Evolutionary conservation across 495 filamentous ascomycete species (phyloP), one percentile per base, ranked within the genome.

Genomic region (Aspergillus taichungensis): DNA sequence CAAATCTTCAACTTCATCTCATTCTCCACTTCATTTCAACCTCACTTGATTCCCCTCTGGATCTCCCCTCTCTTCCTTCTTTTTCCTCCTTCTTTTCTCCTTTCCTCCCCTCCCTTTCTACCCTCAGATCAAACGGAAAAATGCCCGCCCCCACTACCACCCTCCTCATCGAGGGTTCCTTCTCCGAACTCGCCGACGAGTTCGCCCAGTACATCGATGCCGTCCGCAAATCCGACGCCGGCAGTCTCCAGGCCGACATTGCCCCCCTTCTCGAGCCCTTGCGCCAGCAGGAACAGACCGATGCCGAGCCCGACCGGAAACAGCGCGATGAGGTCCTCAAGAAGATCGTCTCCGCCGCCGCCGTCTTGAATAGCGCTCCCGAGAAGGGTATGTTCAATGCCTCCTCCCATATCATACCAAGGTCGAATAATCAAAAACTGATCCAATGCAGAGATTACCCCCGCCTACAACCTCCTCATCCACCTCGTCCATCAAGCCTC

Each of bases 381-480:
- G 92, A 98, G 73, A 94, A 88, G 73, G 82, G 82, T 85, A 54
- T 50, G 65, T 63, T n/a, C n/a, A n/a, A n/a, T n/a, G n/a, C n/a
- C 32, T 34, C 40, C 28, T 43, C 30, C n/a, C 14, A 14, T 9
- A 30, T 38, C 40, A 39, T 33, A 43, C 31, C 29, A 45, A 40
- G 10, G 27, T 47, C 29, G 13, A 50, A 48, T n/a, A 51, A 47
- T 47, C 50, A 46, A 30, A 52, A 49, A 44, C 35, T 49, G 50
- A 53, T 54, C 50, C 42, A 14, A 45, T 28, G 46, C 52, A 84
- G 91, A 97, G 67, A 91, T 97, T 62, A 87, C 84, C 42, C 79
- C 89, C 30, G 85, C 92, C 31, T 95, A 95, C 73, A 96, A 97
- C 71, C 84, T 96, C 50, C 82, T 99, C 52, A 76, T 96, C 50